Evolutionary conservation across 2,329 filamentous ascomycete genomes (phyloP), one percentile per base, ranked within the genome.

Genomic region (Fusarium sp.): DNA sequence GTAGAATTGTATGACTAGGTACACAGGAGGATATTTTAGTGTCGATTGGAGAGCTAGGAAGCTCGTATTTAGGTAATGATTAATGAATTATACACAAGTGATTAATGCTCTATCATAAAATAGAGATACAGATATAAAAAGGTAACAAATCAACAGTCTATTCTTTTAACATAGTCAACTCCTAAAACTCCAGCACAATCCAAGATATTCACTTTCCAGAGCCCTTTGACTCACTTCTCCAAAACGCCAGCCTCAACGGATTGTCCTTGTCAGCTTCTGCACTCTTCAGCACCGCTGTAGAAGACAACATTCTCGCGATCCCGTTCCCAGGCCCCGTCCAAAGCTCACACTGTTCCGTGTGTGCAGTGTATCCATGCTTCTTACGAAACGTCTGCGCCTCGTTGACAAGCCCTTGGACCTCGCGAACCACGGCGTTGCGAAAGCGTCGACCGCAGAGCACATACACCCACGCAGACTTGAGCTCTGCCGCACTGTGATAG

Each of bases 1-100:
- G 13, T 4, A 4, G 83, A 78, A 43, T 77, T 75, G 55, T 82
- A 84, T 9, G 85, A 23, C 23, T 23, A 23, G 23, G 31, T 23
- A 23, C 18, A 23, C 18, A 23, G 18, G 18, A 23, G 3, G 18
- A 4, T 23, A 23, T 23, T 23, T 23, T 23, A 23, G 18, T 23
- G 4, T 23, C 18, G 18, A 23, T 23, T 23, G 18, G 2, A 23
- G 23, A 5, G 23, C 23, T 4, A 23, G 23, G 23, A 23, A 23
- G 23, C 23, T 23, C 23, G 5, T 23, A 23, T 23, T 23, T 23
- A 23, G 23, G 23, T 23, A 23, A 23, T 23, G 23, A 23, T 23
- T 23, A 23, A 23, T 23, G 23, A 23, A 23, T 23, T 23, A 23
- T 23, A 23, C 23, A 23, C 18, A 23, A 23, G 18, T 48, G 44